Evolutionary conservation across 495 filamentous ascomycete genomes (phyloP), one percentile per base, ranked within the genome.

Genomic region (Penicillium lividum): DNA sequence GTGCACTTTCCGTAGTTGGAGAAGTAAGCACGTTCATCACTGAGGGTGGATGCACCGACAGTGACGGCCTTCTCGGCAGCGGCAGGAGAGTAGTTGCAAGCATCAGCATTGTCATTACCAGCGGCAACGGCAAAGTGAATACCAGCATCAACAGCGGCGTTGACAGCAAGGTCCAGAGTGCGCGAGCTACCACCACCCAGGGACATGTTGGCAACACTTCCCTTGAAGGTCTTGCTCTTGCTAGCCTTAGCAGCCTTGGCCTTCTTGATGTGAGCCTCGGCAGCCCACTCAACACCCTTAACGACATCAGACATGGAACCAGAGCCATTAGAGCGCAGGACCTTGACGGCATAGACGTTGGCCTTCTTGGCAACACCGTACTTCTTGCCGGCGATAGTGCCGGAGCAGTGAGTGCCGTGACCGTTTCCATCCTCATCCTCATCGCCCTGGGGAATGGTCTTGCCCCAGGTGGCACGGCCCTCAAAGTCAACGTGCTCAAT

Each of bases 1-100:
- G 93, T 96, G 84, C 95, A 99, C 84, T 92, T 93, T 73, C 95
- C 95, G 77, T 87, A 98, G 88, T 99, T 99, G 85, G 95, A 98
- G 88, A 99, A 99, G 85, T 98, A 99, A 61, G 95, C 95, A 76
- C 95, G 93, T 82, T 92, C 90, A 74, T 99, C 95, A 63, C 83
- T 83, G 33, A 99, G 83, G 57, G 90, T 96, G 18, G 92, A 96
- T 60, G 95, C 95, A 71, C 93, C 95, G 58, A 99, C 95, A 49
- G 95, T 99, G 67, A 99, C 87, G 54, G 95, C 93, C 71, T 93
- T 91, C 65, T 86, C 84, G 60, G 95, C 91, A 51, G 93, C 88
- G 62, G 95, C 95, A 30, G 95, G 95, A n/a, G 95, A 99, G 84
- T 98, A 99, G 80, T 92, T 93, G 88, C 95, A 99, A 52, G 95